A percentile compares a stretch with the other conserved stretches of the same genome.
Conservation (phyloP, 2,329 filamentous ascomycete genomes). For the Karstenula rhodostoma region DNA sequence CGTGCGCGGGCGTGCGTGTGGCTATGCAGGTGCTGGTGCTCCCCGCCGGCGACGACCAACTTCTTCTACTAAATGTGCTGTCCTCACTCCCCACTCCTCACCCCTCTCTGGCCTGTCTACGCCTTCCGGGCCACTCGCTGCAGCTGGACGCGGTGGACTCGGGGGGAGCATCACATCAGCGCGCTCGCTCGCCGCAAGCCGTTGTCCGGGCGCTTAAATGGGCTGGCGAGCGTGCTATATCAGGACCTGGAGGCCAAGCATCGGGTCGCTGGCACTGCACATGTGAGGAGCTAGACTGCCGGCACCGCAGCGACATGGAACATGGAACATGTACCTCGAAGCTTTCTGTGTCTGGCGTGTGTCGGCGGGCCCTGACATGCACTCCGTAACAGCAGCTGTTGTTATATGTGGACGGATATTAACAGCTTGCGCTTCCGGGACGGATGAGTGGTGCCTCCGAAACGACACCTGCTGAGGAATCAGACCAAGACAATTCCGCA, state of each 20-base stretch:
- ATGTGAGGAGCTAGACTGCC: no score
- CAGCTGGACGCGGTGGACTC: constrained; percentile 18
- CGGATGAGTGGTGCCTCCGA: background rate
- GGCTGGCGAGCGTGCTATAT: constrained; percentile 36
- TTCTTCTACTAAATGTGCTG: constrained; percentile 21
- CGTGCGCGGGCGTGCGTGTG: constrained; percentile 29
- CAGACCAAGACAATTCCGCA: background rate
- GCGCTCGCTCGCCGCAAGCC: constrained; percentile 23
- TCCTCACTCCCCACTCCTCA: background rate
- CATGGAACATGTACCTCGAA: background rate
- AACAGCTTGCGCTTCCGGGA: background rate
- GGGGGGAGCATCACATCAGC: constrained; percentile 15
- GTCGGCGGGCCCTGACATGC: constrained; percentile 7
- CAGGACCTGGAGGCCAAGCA: constrained; percentile 38
- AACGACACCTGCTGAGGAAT: background rate
- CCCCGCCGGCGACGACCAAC: constrained; percentile 13
- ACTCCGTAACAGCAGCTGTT: constrained; percentile 1
- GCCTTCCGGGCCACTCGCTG: background rate
- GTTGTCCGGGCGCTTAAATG: constrained; percentile 36
- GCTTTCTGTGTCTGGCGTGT: background rate
- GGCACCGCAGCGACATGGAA: constrained; percentile 2
- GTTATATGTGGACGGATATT: constrained; percentile 12
- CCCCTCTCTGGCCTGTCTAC: background rate
- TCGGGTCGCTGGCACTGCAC: constrained; percentile 16
- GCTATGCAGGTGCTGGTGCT: constrained; percentile 40